Conservation (phyloP, 176 grass and related monocot genomes). For the Raddia distichophylla region DNA sequence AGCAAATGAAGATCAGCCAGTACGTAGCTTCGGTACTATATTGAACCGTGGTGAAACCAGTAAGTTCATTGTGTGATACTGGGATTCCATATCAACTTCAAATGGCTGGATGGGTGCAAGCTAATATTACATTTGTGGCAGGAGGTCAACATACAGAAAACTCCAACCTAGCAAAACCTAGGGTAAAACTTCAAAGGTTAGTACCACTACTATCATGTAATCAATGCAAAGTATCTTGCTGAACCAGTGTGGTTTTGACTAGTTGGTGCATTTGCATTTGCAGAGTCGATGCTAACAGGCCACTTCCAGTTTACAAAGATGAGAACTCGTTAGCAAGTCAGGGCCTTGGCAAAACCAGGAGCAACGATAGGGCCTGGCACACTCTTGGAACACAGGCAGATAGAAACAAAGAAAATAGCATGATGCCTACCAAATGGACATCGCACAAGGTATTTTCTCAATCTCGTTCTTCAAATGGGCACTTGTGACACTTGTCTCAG, state of each 20-base stretch:
- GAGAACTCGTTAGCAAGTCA: constrained; percentile 57
- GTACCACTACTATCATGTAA: constrained; percentile 11
- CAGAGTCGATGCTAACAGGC: constrained; percentile 63
- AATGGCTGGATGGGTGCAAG: constrained; percentile 8
- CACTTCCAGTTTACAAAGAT: constrained; percentile 75
- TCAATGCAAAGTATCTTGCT: constrained; percentile 10
- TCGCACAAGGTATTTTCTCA: constrained; percentile 68
- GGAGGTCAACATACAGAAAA: constrained; percentile 55
- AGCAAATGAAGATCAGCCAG: constrained; percentile 35
- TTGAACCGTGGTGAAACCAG: constrained; percentile 53
- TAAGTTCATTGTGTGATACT: constrained; percentile 40
- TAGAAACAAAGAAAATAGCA: constrained; percentile 89
- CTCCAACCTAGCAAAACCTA: constrained; percentile 36
- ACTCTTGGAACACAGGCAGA: constrained; percentile 74
- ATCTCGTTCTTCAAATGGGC: constrained; percentile 6
- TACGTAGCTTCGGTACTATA: constrained; percentile 73
- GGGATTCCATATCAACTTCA: constrained; percentile 19
- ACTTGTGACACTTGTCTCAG: background rate
- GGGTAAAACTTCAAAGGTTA: constrained; percentile 58
- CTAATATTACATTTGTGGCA: constrained; percentile 48
- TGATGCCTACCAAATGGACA: constrained; percentile 76
- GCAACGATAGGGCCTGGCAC: constrained; percentile 55
- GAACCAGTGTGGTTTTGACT: background rate
- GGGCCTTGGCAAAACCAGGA: constrained; percentile 39
- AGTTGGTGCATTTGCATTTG: constrained; percentile 24